These are phyloP conservation scores for Daldinia sp. DNA, from an alignment of 2,329 filamentous ascomycete species.

Conservation along the genomic window DNA sequence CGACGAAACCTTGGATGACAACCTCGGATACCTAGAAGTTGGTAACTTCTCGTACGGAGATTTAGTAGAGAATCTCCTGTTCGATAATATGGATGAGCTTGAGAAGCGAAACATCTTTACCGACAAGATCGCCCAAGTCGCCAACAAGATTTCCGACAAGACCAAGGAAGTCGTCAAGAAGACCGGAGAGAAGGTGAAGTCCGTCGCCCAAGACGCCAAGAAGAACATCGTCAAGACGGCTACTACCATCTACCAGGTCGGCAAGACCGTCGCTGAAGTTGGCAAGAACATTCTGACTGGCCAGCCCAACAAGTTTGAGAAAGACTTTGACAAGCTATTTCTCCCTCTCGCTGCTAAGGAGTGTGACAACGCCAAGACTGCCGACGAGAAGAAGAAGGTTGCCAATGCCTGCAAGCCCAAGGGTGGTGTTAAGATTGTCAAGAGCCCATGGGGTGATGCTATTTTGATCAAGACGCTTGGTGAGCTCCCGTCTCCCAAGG, in stretches of 20 bases:
- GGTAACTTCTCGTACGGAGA: constrained; percentile 9
- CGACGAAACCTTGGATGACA: constrained; percentile 4
- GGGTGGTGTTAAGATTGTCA: constrained; percentile 9
- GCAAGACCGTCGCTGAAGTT: constrained; percentile 4
- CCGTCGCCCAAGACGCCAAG: background rate
- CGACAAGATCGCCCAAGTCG: background rate
- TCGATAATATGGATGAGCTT: constrained; percentile 2
- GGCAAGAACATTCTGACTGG: constrained; percentile 3
- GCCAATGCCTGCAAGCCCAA: constrained; percentile 15
- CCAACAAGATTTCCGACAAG: background rate
- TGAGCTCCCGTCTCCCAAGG: background rate
- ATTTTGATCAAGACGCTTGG: constrained; percentile 12
- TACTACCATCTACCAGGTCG: background rate
- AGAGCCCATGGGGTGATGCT: constrained; percentile 14
- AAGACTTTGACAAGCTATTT: constrained; percentile 10
- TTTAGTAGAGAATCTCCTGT: background rate
- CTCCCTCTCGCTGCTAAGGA: constrained; percentile 8
- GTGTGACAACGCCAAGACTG: constrained; percentile 3
- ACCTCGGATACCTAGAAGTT: constrained; percentile 4
- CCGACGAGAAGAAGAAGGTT: constrained; percentile 16
- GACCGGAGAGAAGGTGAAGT: background rate
- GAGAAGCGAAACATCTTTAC: background rate
- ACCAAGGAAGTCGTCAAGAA: constrained; percentile 7
- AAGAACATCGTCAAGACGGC: constrained; percentile 1
- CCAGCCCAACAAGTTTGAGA: constrained; percentile 7